Base-by-base conservation (phyloP, 2,329 filamentous ascomycete genomes). In the Fusarium sp. region DNA sequence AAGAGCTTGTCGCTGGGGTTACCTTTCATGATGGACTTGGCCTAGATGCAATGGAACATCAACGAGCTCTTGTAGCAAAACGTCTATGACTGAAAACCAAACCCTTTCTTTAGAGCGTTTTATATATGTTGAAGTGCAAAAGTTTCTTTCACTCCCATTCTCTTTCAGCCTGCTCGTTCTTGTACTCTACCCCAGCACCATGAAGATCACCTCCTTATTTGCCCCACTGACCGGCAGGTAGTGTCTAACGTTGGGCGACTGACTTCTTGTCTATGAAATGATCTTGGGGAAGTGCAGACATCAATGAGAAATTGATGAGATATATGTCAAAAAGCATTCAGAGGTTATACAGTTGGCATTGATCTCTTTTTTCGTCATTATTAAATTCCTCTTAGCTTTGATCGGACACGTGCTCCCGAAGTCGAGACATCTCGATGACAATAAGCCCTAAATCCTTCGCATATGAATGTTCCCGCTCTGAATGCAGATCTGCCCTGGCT, bases 371-470 rank as follows among this genome's bases (percentile, higher is more conserved):
- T n/a, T 13, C 8, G 12, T 28, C 15, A 6, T 28, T 20, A 13
- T 22, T n/a, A 4, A 12, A n/a, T 7, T 17, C 15, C 15, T 28
- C 7, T 5, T 14, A 12, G 3, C 8, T 39, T 22, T 22, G 15
- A 12, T 28, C 20, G 28, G 51, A 10, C 51, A 39, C 20, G 11
- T 41, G 35, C 24, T 41, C 5, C 14, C 11, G 14, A 58, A 58
- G 30, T 14, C 20, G 11, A 50, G 30, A n/a, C 15, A 65, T 65
- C 56, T 65, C 38, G 56, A 65, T 65, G 45, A 53, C 11, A 36
- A 13, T 45, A 62, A 65, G 45, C 62, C 45, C 56, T 62, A 65
- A 51, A 65, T 65, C 62, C 56, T 65, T 51, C 56, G 48, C 13
- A 41, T 39, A 32, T 30, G 12, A 53, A 5, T 44, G n/a, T 44